Evolutionary conservation across 176 grass and related monocot genomes (phyloP), one percentile per base, ranked within the genome.

Genomic region (Triticum dicoccoides): DNA sequence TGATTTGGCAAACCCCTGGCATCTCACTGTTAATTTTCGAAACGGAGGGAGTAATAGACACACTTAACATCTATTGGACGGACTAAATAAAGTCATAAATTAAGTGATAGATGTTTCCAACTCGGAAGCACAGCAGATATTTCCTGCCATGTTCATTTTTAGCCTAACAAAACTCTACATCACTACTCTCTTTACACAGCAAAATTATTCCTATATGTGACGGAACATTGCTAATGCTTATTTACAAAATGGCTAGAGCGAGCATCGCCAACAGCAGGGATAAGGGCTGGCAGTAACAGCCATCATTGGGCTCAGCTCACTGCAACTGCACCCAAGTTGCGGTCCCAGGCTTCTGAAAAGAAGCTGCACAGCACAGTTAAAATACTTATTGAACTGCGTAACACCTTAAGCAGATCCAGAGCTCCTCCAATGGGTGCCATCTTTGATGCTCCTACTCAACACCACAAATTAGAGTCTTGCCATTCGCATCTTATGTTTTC

Each of bases 101-200:
- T 45, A 11, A 45, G 39, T 12, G 11, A 45, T 45, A 44, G 25
- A 25, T 25, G 25, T 61, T 77, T 62, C 37, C 44, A 61, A 32
- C 14, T 69, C 37, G 30, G 58, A 58, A n/a, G 32, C 71, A 78
- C 72, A 45, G 49, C 71, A 80, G 47, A 32, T 29, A 64, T 63
- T 77, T 42, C 51, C 82, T 72, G 82, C 70, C 42, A 52, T 82
- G 82, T 65, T 82, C 51, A 47, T 11, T 69, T 64, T 87, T 47
- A 80, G 69, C 72, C 54, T 80, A 84, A 65, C 65, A 49, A 87
- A 87, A 87, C 78, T 73, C 67, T 77, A 85, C 30, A 54, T 25
- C 33, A 41, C 86, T 88, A 91, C 64, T 25, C 72, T 72, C 70
- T 91, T 82, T 88, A 88, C 90, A 88, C 20, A 24, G 76, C 77